Evolutionary conservation across 345 rosid genomes (phyloP), one percentile per base, ranked within the genome.

Genomic region (Acer negundo): DNA sequence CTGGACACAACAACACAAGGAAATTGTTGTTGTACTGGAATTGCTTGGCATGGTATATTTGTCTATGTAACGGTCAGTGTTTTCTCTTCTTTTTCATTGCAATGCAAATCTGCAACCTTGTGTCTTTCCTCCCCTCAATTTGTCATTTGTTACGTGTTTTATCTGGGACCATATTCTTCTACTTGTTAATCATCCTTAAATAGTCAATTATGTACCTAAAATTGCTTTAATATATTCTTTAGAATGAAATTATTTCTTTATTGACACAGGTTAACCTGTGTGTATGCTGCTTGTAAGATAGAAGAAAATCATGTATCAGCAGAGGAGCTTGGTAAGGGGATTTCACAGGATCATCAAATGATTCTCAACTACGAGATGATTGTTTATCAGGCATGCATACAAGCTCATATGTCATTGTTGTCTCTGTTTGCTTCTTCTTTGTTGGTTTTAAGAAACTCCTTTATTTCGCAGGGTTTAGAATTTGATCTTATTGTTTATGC

Each of bases 271-370:
- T 94, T 96, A 89, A 96, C 99, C 70, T 94, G 98, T 76, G 90
- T 96, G 62, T 96, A 96, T 84, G 87, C 94, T 6, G 93, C 98
- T 31, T 94, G 99, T 86, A 96, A 96, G 82, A 94, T 96, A 80
- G 99, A 96, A 80, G 99, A 96, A 84, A 96, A 94, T 85, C 99
- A 94, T 67, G 99, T 96, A 23, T 96, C 98, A 63, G 99, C 98
- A 22, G 99, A 96, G 90, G 99, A 96, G 94, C 95, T 94, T 84
- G 99, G 97, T 78, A 94, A 92, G 86, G 98, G 98, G 73, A 94
- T 96, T 84, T 89, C 93, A 59, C 97, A 96, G 88, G 98, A 96
- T 87, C 99, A 92, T 85, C 98, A 89, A 65, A 79, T 96, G 87
- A 96, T 96, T 89, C 98, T 96, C 85, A 94, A 96, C 85, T 94